Evolutionary conservation across 306 rosid genomes (phyloP).

Genomic region (Astragalus glycyphyllos): DNA sequence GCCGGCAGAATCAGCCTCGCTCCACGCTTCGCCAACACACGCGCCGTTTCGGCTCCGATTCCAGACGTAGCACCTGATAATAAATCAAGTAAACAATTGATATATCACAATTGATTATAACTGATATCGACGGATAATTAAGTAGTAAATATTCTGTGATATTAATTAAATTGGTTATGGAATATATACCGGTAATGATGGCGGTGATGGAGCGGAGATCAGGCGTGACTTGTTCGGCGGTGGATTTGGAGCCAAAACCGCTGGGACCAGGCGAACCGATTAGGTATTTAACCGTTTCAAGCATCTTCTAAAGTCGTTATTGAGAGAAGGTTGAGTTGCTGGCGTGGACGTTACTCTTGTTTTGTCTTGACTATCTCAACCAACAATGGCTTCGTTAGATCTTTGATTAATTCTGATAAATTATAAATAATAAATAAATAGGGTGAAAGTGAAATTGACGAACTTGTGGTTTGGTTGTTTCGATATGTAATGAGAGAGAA

Average conservation of each 20-base stretch:
- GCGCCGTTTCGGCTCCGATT: slow-evolving; percentile 91
- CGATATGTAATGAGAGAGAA: no score
- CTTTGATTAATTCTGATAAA: no score
- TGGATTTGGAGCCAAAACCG: slow-evolving; percentile 85
- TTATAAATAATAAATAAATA: no score
- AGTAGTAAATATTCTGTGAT: no score
- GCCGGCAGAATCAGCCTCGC: slow-evolving; percentile 82
- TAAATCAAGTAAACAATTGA: background rate
- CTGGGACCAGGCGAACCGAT: slow-evolving; percentile 75
- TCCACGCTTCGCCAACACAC: slow-evolving; percentile 82
- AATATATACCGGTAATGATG: slow-evolving; percentile 69
- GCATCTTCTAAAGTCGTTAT: slow-evolving; percentile 25
- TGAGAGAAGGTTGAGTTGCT: background rate
- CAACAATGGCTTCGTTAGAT: no score
- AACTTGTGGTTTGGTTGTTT: no score
- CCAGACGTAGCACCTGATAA: slow-evolving; percentile 86
- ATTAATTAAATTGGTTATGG: no score
- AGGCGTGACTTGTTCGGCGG: slow-evolving; percentile 77
- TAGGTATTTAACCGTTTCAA: slow-evolving; percentile 67
- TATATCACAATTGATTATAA: no score
- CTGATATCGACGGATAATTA: no score
- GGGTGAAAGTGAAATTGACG: no score
- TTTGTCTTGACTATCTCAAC: slow-evolving; percentile 1
- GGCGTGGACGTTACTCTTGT: slow-evolving; percentile 35
- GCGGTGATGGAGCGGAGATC: slow-evolving; percentile 75